phyloP scores from a whole-genome alignment of 2,329 filamentous ascomycete genomes.

The Uncinocarpus reesii region DNA sequence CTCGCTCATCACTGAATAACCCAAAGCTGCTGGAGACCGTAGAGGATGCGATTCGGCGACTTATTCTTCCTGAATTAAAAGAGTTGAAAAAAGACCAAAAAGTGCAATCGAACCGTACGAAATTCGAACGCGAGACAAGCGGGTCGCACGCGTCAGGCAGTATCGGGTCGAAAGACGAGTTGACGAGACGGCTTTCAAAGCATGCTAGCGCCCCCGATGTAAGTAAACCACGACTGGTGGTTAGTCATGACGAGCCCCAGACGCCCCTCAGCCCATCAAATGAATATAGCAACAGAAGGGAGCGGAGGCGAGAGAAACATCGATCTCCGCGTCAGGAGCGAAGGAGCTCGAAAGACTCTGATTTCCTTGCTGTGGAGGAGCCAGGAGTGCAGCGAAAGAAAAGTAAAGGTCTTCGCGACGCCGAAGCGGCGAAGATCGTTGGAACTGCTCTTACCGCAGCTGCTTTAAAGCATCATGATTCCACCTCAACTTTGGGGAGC shows the following conservation, averaged over 20 bases:
- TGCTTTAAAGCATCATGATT: constrained; percentile 55
- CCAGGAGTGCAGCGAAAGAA: constrained; percentile 44
- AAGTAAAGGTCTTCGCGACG: constrained; percentile 47
- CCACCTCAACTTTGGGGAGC: constrained; percentile 46
- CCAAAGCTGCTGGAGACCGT: constrained; percentile 83
- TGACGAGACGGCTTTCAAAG: constrained; percentile 44
- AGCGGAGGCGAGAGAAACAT: constrained; percentile 44
- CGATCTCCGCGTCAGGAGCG: constrained; percentile 41
- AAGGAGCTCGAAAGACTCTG: constrained; percentile 35
- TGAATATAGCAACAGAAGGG: constrained; percentile 41
- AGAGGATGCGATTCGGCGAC: constrained; percentile 79
- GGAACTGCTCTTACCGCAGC: constrained; percentile 52
- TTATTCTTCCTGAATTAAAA: constrained; percentile 85
- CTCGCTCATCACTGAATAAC: constrained; percentile 75
- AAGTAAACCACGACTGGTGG: constrained; percentile 50
- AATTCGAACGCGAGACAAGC: constrained; percentile 55
- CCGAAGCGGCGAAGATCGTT: constrained; percentile 45
- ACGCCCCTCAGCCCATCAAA: constrained; percentile 5
- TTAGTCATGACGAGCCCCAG: constrained; percentile 43
- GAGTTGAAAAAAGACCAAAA: constrained; percentile 85
- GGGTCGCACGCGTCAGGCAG: constrained; percentile 52
- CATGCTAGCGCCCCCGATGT: constrained; percentile 53
- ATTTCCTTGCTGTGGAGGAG: constrained; percentile 42
- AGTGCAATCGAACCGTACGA: constrained; percentile 58
- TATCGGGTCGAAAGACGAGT: constrained; percentile 45